A percentile compares a stretch with the other conserved stretches of the same genome.
phyloP scores from a whole-genome alignment of 306 rosid genomes.

The Fragaria iinumae region DNA sequence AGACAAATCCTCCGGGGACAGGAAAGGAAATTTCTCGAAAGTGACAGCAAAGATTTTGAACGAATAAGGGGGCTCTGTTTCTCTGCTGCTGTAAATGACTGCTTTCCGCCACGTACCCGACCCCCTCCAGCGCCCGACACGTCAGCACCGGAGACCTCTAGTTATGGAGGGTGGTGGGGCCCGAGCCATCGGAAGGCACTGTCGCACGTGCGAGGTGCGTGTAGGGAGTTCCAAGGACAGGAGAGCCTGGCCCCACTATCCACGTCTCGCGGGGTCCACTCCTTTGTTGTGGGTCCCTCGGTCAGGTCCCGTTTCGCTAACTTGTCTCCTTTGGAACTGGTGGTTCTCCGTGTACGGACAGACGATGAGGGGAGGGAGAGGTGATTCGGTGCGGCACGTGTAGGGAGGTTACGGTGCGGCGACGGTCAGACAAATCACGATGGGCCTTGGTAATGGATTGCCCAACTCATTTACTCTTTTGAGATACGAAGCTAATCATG shows the following conservation, averaged over 20 bases:
- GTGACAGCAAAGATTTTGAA: not conserved
- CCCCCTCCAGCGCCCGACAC: constrained; percentile 20
- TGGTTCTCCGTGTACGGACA: constrained; percentile 45
- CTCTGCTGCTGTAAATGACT: not conserved
- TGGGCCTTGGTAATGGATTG: too few relatives aligned
- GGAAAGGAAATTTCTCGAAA: not conserved
- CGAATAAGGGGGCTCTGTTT: not conserved
- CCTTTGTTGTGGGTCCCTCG: constrained; percentile 35
- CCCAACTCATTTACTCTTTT: not conserved
- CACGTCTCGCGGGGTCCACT: constrained; percentile 25
- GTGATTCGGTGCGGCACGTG: constrained; percentile 18
- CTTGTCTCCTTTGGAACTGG: constrained; percentile 36
- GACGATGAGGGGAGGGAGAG: not conserved
- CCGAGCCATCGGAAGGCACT: not conserved
- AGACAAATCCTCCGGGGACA: not conserved
- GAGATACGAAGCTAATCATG: not conserved
- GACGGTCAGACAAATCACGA: constrained; percentile 4
- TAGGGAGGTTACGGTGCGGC: not conserved
- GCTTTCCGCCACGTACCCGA: constrained; percentile 14
- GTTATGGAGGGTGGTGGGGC: not conserved
- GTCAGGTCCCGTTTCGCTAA: constrained; percentile 25
- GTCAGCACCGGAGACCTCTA: constrained; percentile 11
- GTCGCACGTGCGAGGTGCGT: constrained; percentile 44
- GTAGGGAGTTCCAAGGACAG: constrained; percentile 8
- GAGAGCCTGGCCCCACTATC: constrained; percentile 31